A percentile compares a stretch with the other conserved stretches of the same genome.
These are phyloP conservation scores for Diaporthe sp. DNA, from an alignment of 2,329 filamentous ascomycete species.

Conservation along the genomic window DNA sequence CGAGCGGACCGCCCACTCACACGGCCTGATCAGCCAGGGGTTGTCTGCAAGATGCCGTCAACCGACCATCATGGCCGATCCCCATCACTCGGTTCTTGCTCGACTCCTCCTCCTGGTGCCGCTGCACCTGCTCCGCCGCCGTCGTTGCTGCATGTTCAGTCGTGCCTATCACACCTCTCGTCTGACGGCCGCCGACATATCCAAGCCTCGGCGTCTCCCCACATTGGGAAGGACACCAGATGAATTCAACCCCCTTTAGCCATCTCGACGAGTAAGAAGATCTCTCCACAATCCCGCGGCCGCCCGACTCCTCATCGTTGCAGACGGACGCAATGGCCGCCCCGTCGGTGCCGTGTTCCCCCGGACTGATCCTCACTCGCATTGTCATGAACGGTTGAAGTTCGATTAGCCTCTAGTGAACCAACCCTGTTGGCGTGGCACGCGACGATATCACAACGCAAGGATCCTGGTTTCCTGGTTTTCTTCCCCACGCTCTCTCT, in stretches of 20 bases:
- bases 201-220: conserved; percentile 28
- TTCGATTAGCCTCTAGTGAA: conserved; percentile 16
- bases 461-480: not conserved
- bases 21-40: conserved; percentile 16
- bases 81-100: not conserved
- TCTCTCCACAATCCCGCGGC: conserved; percentile 6
- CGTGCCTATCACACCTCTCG: conserved; percentile 12
- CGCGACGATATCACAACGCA: conserved; percentile 17
- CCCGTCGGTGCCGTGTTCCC: not conserved
- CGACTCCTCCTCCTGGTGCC: not conserved
- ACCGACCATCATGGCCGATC: conserved; percentile 15
- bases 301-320: conserved; percentile 18
- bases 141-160: conserved; percentile 9
- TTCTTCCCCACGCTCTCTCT: conserved; percentile 14
- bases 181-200: not conserved
- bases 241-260: not conserved
- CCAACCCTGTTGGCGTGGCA: conserved; percentile 25
- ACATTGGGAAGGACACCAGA: conserved; percentile 20
- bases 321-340: not conserved
- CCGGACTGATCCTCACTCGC: not conserved
- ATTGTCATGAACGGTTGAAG: conserved; percentile 1
- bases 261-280: not conserved
- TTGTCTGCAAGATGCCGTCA: conserved; percentile 24
- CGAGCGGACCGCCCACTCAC: conserved; percentile 22
- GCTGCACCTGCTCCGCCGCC: not conserved